These are phyloP conservation scores for Calocybe gambosa DNA, from an alignment of 1,284 basidiomycete species.

Conservation along the genomic window DNA sequence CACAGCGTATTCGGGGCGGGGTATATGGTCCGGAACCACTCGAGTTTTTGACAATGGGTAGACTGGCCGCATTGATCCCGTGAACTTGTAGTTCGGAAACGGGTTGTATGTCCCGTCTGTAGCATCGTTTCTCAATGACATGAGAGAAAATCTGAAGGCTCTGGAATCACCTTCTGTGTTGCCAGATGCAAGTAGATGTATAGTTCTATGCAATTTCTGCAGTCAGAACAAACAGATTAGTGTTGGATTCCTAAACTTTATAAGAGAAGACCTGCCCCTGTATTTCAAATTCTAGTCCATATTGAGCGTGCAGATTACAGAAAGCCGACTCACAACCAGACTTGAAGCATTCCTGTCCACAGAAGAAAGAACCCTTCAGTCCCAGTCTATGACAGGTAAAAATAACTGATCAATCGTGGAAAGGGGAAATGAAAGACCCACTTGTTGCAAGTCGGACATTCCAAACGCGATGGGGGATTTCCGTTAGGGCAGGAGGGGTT, in stretches of 20 bases:
- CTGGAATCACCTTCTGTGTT: conserved; percentile 28
- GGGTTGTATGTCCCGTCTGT: conserved; percentile 71
- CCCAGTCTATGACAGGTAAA: conserved; percentile 49
- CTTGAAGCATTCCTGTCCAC: conserved; percentile 83
- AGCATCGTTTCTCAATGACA: neutral
- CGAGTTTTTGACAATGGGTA: conserved; percentile 74
- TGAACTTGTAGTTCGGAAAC: conserved; percentile 60
- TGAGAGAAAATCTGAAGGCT: neutral
- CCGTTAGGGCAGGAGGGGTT: conserved; percentile 66
- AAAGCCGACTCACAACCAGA: conserved; percentile 55
- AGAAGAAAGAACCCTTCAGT: conserved; percentile 79
- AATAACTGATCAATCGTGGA: neutral
- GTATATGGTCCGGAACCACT: conserved; percentile 66
- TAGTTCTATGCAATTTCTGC: conserved; percentile 76
- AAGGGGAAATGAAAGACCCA: conserved; percentile 28
- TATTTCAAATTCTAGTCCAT: conserved; percentile 3
- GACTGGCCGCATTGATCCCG: conserved; percentile 66
- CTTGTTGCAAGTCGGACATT: conserved; percentile 83
- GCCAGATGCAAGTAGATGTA: conserved; percentile 54
- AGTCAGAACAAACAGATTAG: conserved; percentile 2
- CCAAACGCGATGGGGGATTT: conserved; percentile 68
- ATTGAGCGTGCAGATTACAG: conserved; percentile 1
- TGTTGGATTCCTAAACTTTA: neutral
- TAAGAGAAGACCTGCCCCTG: conserved; percentile 18
- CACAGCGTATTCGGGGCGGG: conserved; percentile 74